Evolutionary conservation across 2,329 filamentous ascomycete species (phyloP), one percentile per base, ranked within the genome.

Genomic region (Elsinoe perseae): DNA sequence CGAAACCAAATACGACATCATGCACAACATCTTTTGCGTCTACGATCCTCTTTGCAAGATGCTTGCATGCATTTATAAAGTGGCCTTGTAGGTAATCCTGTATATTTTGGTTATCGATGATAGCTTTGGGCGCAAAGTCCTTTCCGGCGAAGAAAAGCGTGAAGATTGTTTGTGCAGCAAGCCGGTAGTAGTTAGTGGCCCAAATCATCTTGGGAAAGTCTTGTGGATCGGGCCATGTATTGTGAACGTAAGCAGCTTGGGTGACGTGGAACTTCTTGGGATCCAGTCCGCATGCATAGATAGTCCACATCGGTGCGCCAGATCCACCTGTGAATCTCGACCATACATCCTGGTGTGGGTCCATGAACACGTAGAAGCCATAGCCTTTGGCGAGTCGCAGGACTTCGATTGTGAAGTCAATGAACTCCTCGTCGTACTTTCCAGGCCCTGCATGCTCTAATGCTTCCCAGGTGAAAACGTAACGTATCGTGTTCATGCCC

Each of bases 381-480:
- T 95, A 97, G 34, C 83, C 79, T 68, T 91, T 95, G 34, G 91
- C 91, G 61, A 90, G 77, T 57, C 90, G 81, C 63, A 98, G 72
- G 9, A 95, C 77, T 36, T 88, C 80, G 62, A 98, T 89, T 0
- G 93, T 98, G 69, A 95, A 89, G 62, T 87, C 79, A 62, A 97
- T 91, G 80, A 88, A 98, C 60, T 87, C 85, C 67, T 98, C 89
- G 65, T 98, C 95, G 69, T 97, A 98, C 66, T 82, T 84, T 1
- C 91, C 89, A 0, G 95, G 93, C 0, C 92, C 92, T 1, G 84
- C 84, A 58, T 93, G 87, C 72, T 98, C 93, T 68, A 98, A 87
- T n/a, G 93, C 92, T 72, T 98, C 93, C 93, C 93, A 98, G 0
- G 93, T 97, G 69, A 97, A 98, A 63, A 98, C 78, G 71, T 98